A percentile compares a stretch with the other conserved stretches of the same genome.
Evolutionary conservation across 257 asterid genomes (phyloP).

Genomic region (Penstemon eatonii): DNA sequence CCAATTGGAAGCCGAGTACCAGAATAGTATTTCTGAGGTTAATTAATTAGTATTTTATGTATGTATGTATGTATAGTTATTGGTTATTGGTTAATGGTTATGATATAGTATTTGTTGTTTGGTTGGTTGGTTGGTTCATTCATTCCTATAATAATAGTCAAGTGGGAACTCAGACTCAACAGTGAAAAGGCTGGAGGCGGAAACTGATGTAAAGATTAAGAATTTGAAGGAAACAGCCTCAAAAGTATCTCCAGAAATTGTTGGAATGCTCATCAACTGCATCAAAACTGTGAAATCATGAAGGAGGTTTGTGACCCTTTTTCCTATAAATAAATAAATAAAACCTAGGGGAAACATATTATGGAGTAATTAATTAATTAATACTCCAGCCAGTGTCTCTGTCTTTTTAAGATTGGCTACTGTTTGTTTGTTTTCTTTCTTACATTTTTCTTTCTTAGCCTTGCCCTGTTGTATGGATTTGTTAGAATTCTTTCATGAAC

Average conservation of each 20-base stretch:
- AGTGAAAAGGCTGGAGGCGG: conserved; percentile 66
- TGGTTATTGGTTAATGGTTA: no score
- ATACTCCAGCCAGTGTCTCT: no score
- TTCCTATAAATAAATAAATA: no score
- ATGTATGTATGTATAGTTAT: no score
- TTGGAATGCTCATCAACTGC: conserved; percentile 55
- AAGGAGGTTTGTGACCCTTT: no score
- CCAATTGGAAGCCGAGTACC: conserved; percentile 74
- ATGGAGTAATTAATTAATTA: no score
- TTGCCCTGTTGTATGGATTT: neutral
- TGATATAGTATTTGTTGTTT: no score
- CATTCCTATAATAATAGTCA: conserved; percentile 50
- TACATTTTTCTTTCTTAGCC: neutral
- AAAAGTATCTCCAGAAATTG: conserved; percentile 53
- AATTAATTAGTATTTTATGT: no score
- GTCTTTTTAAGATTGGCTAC: neutral
- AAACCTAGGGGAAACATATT: no score
- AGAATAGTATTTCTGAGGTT: conserved; percentile 65
- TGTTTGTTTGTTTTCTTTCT: no score
- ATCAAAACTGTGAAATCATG: conserved; percentile 36
- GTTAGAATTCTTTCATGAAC: no score
- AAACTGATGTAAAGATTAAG: conserved; percentile 56
- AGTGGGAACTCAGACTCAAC: conserved; percentile 69
- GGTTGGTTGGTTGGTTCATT: neutral
- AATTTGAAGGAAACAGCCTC: conserved; percentile 51